Evolutionary conservation across 768 basidiomycete species (phyloP).

Genomic region (Termitomyces sp.): DNA sequence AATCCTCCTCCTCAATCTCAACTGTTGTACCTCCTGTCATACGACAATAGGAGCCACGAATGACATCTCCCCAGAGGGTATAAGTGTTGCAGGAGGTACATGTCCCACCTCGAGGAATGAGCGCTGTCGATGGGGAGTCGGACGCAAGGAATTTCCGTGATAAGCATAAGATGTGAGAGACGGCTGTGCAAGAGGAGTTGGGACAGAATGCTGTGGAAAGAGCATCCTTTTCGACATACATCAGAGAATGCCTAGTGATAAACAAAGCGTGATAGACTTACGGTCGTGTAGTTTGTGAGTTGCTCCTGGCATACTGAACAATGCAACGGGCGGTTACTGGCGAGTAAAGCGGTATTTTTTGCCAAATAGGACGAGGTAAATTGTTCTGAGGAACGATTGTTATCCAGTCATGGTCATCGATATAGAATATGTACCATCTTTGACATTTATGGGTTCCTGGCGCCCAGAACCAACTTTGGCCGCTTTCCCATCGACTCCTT

Average conservation of each 20-base stretch:
- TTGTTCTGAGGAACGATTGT: slow-evolving; percentile 27
- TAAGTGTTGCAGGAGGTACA: slow-evolving; percentile 53
- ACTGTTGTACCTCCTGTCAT: slow-evolving; percentile 27
- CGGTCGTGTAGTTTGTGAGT: slow-evolving; percentile 37
- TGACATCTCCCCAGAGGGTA: slow-evolving; percentile 66
- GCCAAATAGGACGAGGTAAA: slow-evolving; percentile 47
- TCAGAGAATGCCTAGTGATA: neutral
- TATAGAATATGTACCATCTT: slow-evolving; percentile 42
- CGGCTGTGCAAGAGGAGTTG: slow-evolving; percentile 39
- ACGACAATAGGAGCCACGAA: slow-evolving; percentile 60
- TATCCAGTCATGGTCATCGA: neutral
- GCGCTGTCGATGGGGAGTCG: slow-evolving; percentile 17
- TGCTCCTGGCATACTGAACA: slow-evolving; percentile 48
- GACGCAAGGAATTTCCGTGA: slow-evolving; percentile 38
- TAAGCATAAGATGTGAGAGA: slow-evolving; percentile 60
- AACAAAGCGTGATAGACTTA: slow-evolving; percentile 26
- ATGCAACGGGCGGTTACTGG: slow-evolving; percentile 25
- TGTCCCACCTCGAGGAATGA: slow-evolving; percentile 62
- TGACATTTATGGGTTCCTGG: slow-evolving; percentile 50
- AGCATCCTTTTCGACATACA: slow-evolving; percentile 36
- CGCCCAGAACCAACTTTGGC: slow-evolving; percentile 52
- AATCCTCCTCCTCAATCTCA: slow-evolving; percentile 15
- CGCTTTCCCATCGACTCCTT: slow-evolving; percentile 69
- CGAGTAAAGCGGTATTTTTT: slow-evolving; percentile 43
- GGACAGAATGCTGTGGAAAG: slow-evolving; percentile 55